A percentile compares a stretch with the other conserved stretches of the same genome.
Conservation (phyloP, 805 yeast species). For the Metschnikowia orientalis region DNA sequence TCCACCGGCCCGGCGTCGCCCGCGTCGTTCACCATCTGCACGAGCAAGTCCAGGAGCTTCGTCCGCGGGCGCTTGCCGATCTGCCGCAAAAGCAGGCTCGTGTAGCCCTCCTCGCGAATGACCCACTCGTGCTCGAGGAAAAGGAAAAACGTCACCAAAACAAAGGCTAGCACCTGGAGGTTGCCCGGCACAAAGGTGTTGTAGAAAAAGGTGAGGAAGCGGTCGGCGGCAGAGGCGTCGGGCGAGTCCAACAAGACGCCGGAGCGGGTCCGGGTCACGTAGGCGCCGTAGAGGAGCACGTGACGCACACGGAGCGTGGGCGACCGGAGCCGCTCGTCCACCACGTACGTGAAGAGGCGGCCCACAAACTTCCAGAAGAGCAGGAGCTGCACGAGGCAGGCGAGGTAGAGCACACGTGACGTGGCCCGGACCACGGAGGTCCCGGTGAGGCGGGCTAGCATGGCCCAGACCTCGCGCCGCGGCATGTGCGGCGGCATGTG, state of each 20-base stretch:
- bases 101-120: conserved; percentile 63
- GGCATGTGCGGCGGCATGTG: conserved; percentile 68
- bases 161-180: conserved; percentile 36
- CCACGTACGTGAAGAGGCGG: conserved; percentile 49
- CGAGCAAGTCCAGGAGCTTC: conserved; percentile 34
- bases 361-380: conserved; percentile 53
- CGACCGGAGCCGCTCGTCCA: conserved; percentile 51
- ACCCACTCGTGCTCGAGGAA: conserved; percentile 69
- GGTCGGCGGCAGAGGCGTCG: conserved; percentile 13
- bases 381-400: conserved; percentile 53
- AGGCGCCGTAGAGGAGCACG: conserved; percentile 39
- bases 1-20: background rate
- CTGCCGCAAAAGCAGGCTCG: conserved; percentile 50
- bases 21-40: conserved; percentile 10
- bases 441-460: conserved; percentile 23
- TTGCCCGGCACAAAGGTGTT: conserved; percentile 37
- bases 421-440: conserved; percentile 16
- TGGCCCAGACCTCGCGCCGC: conserved; percentile 40
- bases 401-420: conserved; percentile 31
- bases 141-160: conserved; percentile 41
- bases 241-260: conserved; percentile 10
- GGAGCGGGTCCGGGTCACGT: conserved; percentile 8
- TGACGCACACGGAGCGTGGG: conserved; percentile 23
- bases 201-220: conserved; percentile 23
- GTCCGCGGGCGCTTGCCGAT: conserved; percentile 55